Percentiles rank a stretch among this genome's conserved stretches.
These are phyloP conservation scores for Naegleria gruberi DNA, from an alignment of 208 protist genomes.

Conservation along the genomic window DNA sequence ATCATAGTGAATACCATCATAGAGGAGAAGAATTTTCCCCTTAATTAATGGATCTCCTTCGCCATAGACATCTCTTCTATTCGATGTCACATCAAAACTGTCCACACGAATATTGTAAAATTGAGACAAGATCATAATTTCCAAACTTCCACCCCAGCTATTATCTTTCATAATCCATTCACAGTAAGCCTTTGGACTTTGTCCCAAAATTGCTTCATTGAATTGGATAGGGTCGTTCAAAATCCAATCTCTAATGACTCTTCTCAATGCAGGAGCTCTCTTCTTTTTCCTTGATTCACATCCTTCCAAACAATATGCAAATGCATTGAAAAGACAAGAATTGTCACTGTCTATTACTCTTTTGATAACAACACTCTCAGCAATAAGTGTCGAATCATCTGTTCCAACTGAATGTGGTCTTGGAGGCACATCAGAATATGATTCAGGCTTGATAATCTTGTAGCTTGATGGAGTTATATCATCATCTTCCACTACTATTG, in stretches of 20 bases:
- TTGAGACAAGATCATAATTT: slow-evolving; percentile 38
- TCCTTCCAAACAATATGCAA: slow-evolving; percentile 24
- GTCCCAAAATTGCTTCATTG: slow-evolving; percentile 33
- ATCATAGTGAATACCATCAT: slow-evolving; percentile 48
- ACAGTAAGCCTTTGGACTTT: not conserved
- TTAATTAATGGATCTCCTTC: slow-evolving; percentile 24
- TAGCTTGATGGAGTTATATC: not conserved
- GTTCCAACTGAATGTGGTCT: not conserved
- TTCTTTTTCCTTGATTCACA: not conserved
- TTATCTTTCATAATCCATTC: slow-evolving; percentile 16
- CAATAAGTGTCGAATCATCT: not conserved
- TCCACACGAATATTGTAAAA: slow-evolving; percentile 40
- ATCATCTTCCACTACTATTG: too few species aligned
- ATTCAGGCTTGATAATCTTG: not conserved
- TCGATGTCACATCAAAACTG: slow-evolving; percentile 24
- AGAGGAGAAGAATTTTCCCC: slow-evolving; percentile 27
- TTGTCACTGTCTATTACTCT: slow-evolving; percentile 38
- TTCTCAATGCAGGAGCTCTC: slow-evolving; percentile 15
- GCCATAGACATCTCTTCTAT: slow-evolving; percentile 23
- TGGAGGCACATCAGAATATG: not conserved
- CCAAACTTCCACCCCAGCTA: slow-evolving; percentile 45
- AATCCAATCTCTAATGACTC: slow-evolving; percentile 31
- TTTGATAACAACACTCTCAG: not conserved
- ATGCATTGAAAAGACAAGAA: slow-evolving; percentile 43
- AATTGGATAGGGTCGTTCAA: slow-evolving; percentile 32